Conservation (phyloP, 129 eudicot species). For the Helianthus annuus region HanXRQr2.0-SUNRISE NC_035446.2:33820931-33821430, state of each 20-base stretch:
- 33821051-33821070: neutral
- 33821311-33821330: slow-evolving; percentile 23
- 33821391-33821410: slow-evolving; percentile 18
- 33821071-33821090: neutral
- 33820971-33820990: neutral
- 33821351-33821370: slow-evolving; percentile 29
- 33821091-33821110: neutral
- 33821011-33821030: too few species aligned
- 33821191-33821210: neutral
- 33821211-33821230: neutral
- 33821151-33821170: neutral
- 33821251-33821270: slow-evolving; percentile 17
- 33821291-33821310: slow-evolving; percentile 21
- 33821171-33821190: neutral
- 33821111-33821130: neutral
- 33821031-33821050: neutral
- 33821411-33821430: slow-evolving; percentile 22
- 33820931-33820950: too few species aligned
- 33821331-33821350: slow-evolving; percentile 33
- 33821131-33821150: neutral
- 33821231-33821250: neutral
- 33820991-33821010: too few species aligned
- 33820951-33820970: neutral
- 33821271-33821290: slow-evolving; percentile 23
- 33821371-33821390: slow-evolving; percentile 31